These are phyloP conservation scores for Chrysanthemum seticuspe DNA, from an alignment of 129 eudicot species.

Conservation along the genomic window DNA sequence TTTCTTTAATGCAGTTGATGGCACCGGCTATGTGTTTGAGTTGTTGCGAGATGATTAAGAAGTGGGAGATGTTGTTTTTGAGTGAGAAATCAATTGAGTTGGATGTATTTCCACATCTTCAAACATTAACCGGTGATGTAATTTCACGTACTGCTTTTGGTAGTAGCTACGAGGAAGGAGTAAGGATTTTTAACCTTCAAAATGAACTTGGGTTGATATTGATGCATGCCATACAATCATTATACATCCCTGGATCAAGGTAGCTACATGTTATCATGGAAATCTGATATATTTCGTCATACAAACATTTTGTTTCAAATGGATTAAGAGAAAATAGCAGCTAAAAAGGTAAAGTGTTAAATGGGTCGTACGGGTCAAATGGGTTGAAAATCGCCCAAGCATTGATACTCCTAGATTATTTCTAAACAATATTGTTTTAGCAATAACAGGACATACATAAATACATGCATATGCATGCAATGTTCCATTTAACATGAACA, in stretches of 20 bases:
- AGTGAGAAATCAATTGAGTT: slow-evolving; percentile 20
- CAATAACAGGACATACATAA: no score
- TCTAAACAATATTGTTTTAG: no score
- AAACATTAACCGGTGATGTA: slow-evolving; percentile 47
- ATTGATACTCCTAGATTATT: no score
- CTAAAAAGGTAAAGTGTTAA: no score
- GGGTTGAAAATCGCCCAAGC: no score
- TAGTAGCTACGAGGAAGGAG: slow-evolving; percentile 54
- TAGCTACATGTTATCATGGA: background rate
- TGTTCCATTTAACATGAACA: background rate
- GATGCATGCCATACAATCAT: slow-evolving; percentile 40
- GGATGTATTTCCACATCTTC: slow-evolving; percentile 33
- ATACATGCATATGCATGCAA: background rate
- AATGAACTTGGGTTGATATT: slow-evolving; percentile 34
- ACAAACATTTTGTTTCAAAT: no score
- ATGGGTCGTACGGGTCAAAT: no score
- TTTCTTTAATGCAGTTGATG: slow-evolving; percentile 29
- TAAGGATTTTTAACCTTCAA: slow-evolving; percentile 45
- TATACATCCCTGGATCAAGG: slow-evolving; percentile 62
- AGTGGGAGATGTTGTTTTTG: slow-evolving; percentile 23
- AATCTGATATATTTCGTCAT: no score
- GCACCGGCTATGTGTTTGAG: slow-evolving; percentile 37
- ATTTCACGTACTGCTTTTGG: slow-evolving; percentile 61
- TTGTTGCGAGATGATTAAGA: slow-evolving; percentile 31
- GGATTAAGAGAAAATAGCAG: no score